These are phyloP conservation scores for Diddensiella santjacobensis DNA, from an alignment of 805 yeast genomes.

Conservation along the genomic window DNA sequence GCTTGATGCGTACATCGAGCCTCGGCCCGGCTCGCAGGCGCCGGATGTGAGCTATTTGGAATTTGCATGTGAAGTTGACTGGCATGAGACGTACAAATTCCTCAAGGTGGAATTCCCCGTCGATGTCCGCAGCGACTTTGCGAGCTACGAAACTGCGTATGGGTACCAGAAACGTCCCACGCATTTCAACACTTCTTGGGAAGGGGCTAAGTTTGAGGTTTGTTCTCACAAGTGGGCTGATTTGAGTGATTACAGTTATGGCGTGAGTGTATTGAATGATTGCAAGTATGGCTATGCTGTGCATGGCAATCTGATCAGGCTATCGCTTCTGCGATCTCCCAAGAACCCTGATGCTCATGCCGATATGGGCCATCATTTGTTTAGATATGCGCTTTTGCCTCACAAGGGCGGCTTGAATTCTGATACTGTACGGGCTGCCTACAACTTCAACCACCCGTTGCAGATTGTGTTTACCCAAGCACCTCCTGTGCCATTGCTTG, in stretches of 20 bases:
- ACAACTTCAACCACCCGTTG: slow-evolving; percentile 68
- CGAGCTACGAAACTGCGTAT: slow-evolving; percentile 90
- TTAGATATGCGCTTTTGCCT: slow-evolving; percentile 81
- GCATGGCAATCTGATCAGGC: slow-evolving; percentile 87
- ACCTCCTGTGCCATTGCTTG: background rate
- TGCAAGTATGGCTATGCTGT: slow-evolving; percentile 89
- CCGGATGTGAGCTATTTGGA: slow-evolving; percentile 39
- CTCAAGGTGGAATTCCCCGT: slow-evolving; percentile 95
- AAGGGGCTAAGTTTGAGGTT: slow-evolving; percentile 92
- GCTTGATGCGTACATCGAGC: slow-evolving; percentile 47
- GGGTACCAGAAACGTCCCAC: slow-evolving; percentile 91
- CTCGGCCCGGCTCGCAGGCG: slow-evolving; percentile 25
- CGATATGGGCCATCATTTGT: slow-evolving; percentile 84
- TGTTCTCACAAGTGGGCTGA: slow-evolving; percentile 94
- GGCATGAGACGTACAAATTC: slow-evolving; percentile 87
- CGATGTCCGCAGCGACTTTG: slow-evolving; percentile 67
- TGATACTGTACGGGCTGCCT: slow-evolving; percentile 68
- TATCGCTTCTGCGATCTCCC: slow-evolving; percentile 83
- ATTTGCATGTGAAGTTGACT: slow-evolving; percentile 61
- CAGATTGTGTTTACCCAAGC: slow-evolving; percentile 9
- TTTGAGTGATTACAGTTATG: slow-evolving; percentile 79
- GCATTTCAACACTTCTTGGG: slow-evolving; percentile 94
- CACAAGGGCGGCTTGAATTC: slow-evolving; percentile 65
- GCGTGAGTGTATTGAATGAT: slow-evolving; percentile 80
- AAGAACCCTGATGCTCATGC: slow-evolving; percentile 94